phyloP scores from a whole-genome alignment of 331 rosid genomes.

The Pyrus hybrid region DNA sequence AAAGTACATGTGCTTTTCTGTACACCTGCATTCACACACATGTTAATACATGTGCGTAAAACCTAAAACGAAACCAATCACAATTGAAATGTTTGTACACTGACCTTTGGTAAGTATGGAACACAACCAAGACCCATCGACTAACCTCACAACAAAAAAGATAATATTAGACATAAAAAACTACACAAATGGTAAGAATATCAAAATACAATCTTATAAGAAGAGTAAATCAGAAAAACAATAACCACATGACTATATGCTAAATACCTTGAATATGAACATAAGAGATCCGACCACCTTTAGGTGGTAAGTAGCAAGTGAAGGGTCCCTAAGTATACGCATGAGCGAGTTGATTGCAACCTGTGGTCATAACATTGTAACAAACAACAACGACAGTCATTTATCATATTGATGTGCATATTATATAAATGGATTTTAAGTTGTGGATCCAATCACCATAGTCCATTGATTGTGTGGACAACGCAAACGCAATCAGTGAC shows the following conservation, averaged over 20 bases:
- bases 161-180: slow-evolving; percentile 18
- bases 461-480: neutral
- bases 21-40: neutral
- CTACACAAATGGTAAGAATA: neutral
- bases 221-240: neutral
- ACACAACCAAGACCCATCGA: slow-evolving; percentile 96
- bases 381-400: neutral
- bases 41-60: neutral
- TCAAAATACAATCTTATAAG: neutral
- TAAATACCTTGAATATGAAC: slow-evolving; percentile 91
- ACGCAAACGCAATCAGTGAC: neutral
- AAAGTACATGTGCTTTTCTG: neutral
- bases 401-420: neutral
- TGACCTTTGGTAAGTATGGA: slow-evolving; percentile 94
- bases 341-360: slow-evolving; percentile 96
- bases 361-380: slow-evolving; percentile 28
- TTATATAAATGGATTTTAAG: neutral
- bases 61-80: neutral
- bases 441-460: neutral
- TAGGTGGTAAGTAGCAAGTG: slow-evolving; percentile 82
- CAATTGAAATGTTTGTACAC: slow-evolving; percentile 14
- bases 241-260: neutral
- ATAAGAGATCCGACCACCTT: slow-evolving; percentile 95
- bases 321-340: slow-evolving; percentile 97
- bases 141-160: slow-evolving; percentile 52